phyloP scores from a whole-genome alignment of 495 filamentous ascomycete genomes.

The Platismatia glauca region DNA sequence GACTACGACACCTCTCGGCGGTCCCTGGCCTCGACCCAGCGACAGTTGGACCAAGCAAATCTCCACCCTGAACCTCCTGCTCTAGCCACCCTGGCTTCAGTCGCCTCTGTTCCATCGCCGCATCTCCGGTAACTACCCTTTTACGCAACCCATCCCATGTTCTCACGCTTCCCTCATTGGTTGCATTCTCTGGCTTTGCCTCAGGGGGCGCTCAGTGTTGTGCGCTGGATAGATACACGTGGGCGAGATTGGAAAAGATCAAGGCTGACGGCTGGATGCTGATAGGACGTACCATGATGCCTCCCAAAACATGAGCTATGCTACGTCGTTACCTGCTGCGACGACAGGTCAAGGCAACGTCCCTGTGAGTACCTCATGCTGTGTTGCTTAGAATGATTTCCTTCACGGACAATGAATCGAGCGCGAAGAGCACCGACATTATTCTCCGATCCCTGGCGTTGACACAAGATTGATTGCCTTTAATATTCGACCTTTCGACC shows the following conservation, averaged over 20 bases:
- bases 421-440: neutral
- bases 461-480: neutral
- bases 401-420: neutral
- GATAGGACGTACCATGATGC: slow-evolving; percentile 42
- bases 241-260: neutral
- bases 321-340: slow-evolving; percentile 58
- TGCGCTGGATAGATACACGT: neutral
- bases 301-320: slow-evolving; percentile 48
- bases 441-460: neutral
- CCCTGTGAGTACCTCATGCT: slow-evolving; percentile 47
- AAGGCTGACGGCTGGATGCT: slow-evolving; percentile 29
- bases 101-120: slow-evolving; percentile 52
- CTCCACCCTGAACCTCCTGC: slow-evolving; percentile 33
- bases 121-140: slow-evolving; percentile 49
- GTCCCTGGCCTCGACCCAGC: slow-evolving; percentile 31
- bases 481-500: neutral
- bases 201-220: neutral
- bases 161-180: neutral
- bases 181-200: neutral
- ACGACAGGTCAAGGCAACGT: slow-evolving; percentile 57
- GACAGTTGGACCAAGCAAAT: slow-evolving; percentile 28
- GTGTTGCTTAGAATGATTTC: slow-evolving; percentile 33
- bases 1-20: slow-evolving; percentile 31
- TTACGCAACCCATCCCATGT: neutral
- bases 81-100: slow-evolving; percentile 54